Evolutionary conservation across 1,284 basidiomycete species (phyloP), one percentile per base, ranked within the genome.

Genomic region (Cerrena zonata): DNA sequence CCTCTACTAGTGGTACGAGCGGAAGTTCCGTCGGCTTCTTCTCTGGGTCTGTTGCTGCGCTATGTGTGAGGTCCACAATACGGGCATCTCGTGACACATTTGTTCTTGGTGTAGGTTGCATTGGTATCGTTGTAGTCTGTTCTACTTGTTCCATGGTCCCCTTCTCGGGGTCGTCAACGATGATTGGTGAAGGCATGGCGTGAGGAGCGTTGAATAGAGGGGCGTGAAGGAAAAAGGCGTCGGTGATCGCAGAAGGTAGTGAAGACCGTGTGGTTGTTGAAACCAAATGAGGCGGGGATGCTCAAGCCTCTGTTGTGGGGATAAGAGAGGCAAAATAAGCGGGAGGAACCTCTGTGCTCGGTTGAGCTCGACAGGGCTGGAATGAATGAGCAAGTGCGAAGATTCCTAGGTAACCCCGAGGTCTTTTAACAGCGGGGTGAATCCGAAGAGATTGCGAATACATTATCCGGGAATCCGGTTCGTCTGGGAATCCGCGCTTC

Each of bases 381-480:
- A 61, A 55, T 60, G 49, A 59, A 60, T 57, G 55, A 44, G 56
- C 53, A 52, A 57, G 50, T 54, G 53, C 60, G 51, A 56, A 59
- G 58, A 48, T 48, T 56, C 65, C 63, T 61, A 61, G 61, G 59
- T 63, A 63, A 62, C 45, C 47, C 62, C 64, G 65, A 63, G 58
- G 59, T 53, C 55, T 62, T 60, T 61, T 57, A 61, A 61, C 55
- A 58, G 59, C 57, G 59, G 57, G 55, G 56, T 64, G 60, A 54
- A 60, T 59, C 65, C 59, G 61, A 64, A 58, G 58, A 60, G 60
- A 27, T 49, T 57, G 62, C 60, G 63, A 62, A 57, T 50, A 56
- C 57, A 63, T 59, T 58, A 53, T 59, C 64, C 61, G 59, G 60
- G 48, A 43, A 53, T 55, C 61, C 55, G 61, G 56, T 45, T 41